Base-by-base conservation (phyloP, 306 rosid species). In the Cucurbita ficifolia region DNA sequence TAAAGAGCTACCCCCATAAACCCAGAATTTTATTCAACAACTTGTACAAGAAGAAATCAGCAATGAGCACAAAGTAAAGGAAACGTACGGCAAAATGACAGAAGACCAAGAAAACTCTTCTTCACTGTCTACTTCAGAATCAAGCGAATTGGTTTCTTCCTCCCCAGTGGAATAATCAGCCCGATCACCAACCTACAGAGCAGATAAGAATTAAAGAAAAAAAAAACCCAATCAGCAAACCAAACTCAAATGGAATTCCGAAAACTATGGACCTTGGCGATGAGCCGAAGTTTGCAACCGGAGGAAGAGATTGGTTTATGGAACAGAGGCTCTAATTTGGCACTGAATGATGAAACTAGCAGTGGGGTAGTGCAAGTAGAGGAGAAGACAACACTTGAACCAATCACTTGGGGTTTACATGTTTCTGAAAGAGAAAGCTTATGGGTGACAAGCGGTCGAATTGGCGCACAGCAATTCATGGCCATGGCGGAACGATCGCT, bases 11-110 rank as follows among this genome's bases (percentile, higher is more conserved):
- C 36, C 40, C 46, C 24, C 24, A 61, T 17, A 17, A 59, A 60
- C 76, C 6, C 18, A 18, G 3, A 39, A 72, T 13, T 39, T 54
- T 46, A 48, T 3, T 69, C 6, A 69, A 24, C 55, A 11, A 45
- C 14, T 4, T 24, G 33, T 18, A 19, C 48, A 21, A 52, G 7
- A 11, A 18, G 9, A 21, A 16, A 9, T 13, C 18, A 57, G 10
- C 58, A 42, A 43, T 21, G 48, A 72, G 78, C 18, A 21, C 48
- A 33, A 46, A 18, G 70, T n/a, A 51, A 18, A 11, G 76, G 65
- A 82, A 77, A 85, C 96, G 39, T 84, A 94, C 98, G 98, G 98
- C 55, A 90, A 49, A 76, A 94, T 83, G 7, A 86, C 92, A 75
- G 96, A 90, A 74, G 74, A 33, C 98, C 89, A 90, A 57, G 95